Percentiles rank a stretch among this genome's conserved stretches.
These are phyloP conservation scores for Neopestalotiopsis sp. DNA, from an alignment of 2,329 filamentous ascomycete species.

Conservation along the genomic window DNA sequence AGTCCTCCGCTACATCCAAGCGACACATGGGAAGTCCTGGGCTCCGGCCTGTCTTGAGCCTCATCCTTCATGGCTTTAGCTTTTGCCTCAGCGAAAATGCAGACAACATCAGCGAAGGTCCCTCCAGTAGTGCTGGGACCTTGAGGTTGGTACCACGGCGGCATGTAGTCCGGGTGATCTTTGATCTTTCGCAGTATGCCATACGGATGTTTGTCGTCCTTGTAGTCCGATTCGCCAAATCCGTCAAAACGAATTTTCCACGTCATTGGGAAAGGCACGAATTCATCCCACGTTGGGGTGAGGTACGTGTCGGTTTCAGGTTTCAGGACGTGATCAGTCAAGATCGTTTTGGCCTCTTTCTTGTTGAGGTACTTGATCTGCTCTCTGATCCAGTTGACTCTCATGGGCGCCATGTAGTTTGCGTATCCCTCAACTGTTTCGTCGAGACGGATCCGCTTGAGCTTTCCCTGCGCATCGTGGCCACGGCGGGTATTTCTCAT, in stretches of 20 bases:
- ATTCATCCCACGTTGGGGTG: conserved; percentile 28
- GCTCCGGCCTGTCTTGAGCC: conserved; percentile 12
- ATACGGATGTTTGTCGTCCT: no score
- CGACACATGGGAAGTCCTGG: background rate
- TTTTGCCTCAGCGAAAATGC: conserved; percentile 2
- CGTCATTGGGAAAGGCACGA: conserved; percentile 25
- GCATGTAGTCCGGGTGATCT: conserved; percentile 5
- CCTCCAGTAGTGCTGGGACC: conserved; percentile 12
- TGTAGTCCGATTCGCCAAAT: no score
- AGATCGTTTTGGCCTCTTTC: background rate
- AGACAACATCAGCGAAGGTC: conserved; percentile 12
- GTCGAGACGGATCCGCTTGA: conserved; percentile 26
- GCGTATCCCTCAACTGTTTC: conserved; percentile 25
- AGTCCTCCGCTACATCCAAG: background rate
- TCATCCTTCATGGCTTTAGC: no score
- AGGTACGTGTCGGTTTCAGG: conserved; percentile 25
- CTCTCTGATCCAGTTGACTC: conserved; percentile 16
- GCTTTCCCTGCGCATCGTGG: conserved; percentile 22
- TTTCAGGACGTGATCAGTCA: no score
- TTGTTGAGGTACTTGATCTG: conserved; percentile 15
- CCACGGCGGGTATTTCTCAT: conserved; percentile 27
- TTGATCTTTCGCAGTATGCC: background rate
- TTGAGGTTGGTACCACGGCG: conserved; percentile 17
- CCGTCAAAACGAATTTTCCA: conserved; percentile 19
- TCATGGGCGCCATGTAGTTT: conserved; percentile 25